A percentile compares a stretch with the other conserved stretches of the same genome.
Conservation (phyloP, 768 basidiomycete species). For the Xerocomellus dryophilus region DNA sequence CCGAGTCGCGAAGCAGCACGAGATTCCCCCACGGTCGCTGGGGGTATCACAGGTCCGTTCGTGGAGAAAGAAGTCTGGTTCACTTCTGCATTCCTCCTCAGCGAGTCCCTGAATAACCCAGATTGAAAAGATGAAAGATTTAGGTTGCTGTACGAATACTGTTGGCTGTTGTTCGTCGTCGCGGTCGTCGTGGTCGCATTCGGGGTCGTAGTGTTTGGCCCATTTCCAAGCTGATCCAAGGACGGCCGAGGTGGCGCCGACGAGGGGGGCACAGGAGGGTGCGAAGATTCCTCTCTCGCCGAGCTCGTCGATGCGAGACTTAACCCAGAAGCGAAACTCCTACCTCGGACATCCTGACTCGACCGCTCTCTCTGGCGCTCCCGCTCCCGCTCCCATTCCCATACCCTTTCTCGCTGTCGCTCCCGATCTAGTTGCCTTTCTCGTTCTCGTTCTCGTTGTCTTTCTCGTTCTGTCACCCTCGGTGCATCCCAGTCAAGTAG, state of each 20-base stretch:
- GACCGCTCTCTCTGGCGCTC: slow-evolving; percentile 18
- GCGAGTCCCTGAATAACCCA: slow-evolving; percentile 32
- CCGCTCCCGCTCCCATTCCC: slow-evolving; percentile 22
- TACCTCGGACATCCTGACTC: slow-evolving; percentile 15
- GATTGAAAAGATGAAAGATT: slow-evolving; percentile 33
- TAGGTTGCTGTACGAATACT: slow-evolving; percentile 30
- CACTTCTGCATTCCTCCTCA: slow-evolving; percentile 27
- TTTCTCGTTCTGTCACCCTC: slow-evolving; percentile 8
- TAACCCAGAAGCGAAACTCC: slow-evolving; percentile 12
- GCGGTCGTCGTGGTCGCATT: neutral
- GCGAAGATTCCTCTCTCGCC: slow-evolving; percentile 17
- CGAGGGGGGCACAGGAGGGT: neutral
- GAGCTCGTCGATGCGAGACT: slow-evolving; percentile 15
- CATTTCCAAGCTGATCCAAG: slow-evolving; percentile 9
- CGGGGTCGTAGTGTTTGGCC: neutral
- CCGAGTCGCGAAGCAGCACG: slow-evolving; percentile 10
- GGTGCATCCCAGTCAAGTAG: slow-evolving; percentile 20
- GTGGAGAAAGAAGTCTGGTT: slow-evolving; percentile 18
- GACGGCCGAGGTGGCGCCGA: slow-evolving; percentile 3
- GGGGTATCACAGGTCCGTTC: slow-evolving; percentile 3
- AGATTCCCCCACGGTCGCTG: slow-evolving; percentile 8
- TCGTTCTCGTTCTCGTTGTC: slow-evolving; percentile 5
- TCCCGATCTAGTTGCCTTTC: slow-evolving; percentile 13
- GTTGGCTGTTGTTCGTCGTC: slow-evolving; percentile 11
- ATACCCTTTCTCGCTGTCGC: slow-evolving; percentile 12